A percentile compares a stretch with the other conserved stretches of the same genome.
Evolutionary conservation across 2,329 filamentous ascomycete genomes (phyloP).

Genomic region (Colletotrichum nymphaeae): DNA sequence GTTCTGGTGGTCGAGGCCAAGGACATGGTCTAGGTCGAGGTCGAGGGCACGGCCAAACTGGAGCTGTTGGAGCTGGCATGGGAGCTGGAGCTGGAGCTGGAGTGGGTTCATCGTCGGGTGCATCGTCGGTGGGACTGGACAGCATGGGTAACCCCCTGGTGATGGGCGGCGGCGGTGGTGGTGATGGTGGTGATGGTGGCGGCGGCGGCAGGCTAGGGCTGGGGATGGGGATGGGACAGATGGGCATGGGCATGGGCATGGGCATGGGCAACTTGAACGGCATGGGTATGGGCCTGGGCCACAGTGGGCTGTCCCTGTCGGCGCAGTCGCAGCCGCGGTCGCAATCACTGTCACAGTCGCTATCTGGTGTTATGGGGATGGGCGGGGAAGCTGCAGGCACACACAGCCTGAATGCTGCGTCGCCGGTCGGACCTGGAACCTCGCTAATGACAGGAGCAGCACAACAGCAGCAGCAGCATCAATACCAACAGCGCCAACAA

Average conservation of each 20-base stretch:
- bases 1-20: not conserved
- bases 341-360: slow-evolving; percentile 23
- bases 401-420: not conserved
- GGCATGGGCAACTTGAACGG: no score
- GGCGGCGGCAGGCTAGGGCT: not conserved
- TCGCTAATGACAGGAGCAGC: slow-evolving; percentile 10
- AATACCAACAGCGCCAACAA: not conserved
- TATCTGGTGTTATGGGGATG: not conserved
- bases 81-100: not conserved
- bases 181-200: not conserved
- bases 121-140: not conserved
- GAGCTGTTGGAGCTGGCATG: not conserved
- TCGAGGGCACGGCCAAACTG: not conserved
- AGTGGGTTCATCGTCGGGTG: not conserved
- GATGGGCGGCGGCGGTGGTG: not conserved
- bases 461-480: not conserved
- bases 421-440: not conserved
- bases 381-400: slow-evolving; percentile 19
- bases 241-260: not conserved
- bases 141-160: slow-evolving; percentile 5
- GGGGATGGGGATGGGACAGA: slow-evolving; percentile 1
- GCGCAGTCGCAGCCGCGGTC: slow-evolving; percentile 25
- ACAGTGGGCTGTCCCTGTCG: not conserved
- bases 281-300: not conserved
- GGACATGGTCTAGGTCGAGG: no score